phyloP scores from a whole-genome alignment of 495 filamentous ascomycete genomes.

The Alectoria sarmentosa region DNA sequence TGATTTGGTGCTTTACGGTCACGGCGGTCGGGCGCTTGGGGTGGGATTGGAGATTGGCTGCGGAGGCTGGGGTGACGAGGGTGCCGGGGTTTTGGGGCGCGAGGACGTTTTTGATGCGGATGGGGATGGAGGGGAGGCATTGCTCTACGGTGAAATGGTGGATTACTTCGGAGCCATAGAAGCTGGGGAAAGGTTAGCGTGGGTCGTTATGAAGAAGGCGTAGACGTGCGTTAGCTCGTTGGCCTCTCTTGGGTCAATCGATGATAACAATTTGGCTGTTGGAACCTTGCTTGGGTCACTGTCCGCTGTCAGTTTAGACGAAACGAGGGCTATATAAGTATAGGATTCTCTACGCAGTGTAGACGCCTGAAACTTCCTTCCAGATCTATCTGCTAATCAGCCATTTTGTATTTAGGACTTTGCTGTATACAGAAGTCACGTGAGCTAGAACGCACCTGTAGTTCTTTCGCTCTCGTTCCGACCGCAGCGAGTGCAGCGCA shows the following conservation, averaged over 20 bases:
- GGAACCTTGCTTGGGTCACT: constrained; percentile 68
- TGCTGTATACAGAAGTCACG: neutral
- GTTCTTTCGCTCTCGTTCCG: constrained; percentile 52
- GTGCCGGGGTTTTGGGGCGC: constrained; percentile 85
- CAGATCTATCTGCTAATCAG: constrained; percentile 50
- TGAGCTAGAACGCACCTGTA: constrained; percentile 54
- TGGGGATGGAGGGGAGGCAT: constrained; percentile 86
- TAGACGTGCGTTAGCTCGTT: constrained; percentile 61
- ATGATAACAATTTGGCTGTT: constrained; percentile 64
- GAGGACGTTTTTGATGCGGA: constrained; percentile 98
- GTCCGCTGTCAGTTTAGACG: neutral
- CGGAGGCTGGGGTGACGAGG: constrained; percentile 56
- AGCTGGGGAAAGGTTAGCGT: constrained; percentile 28
- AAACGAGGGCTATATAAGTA: constrained; percentile 49
- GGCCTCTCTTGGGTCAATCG: constrained; percentile 81
- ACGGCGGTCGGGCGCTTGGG: constrained; percentile 82
- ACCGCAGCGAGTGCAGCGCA: constrained; percentile 80
- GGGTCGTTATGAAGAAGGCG: neutral
- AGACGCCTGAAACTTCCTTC: constrained; percentile 24
- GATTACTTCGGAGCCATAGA: constrained; percentile 93
- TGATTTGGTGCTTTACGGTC: constrained; percentile 89
- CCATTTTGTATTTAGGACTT: neutral
- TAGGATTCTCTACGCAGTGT: constrained; percentile 12
- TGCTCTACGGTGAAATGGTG: constrained; percentile 99
- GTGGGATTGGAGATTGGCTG: constrained; percentile 27